These are phyloP conservation scores for Arthrobotrys sphaeroides DNA, from an alignment of 2,329 filamentous ascomycete genomes.

Conservation along the genomic window DNA sequence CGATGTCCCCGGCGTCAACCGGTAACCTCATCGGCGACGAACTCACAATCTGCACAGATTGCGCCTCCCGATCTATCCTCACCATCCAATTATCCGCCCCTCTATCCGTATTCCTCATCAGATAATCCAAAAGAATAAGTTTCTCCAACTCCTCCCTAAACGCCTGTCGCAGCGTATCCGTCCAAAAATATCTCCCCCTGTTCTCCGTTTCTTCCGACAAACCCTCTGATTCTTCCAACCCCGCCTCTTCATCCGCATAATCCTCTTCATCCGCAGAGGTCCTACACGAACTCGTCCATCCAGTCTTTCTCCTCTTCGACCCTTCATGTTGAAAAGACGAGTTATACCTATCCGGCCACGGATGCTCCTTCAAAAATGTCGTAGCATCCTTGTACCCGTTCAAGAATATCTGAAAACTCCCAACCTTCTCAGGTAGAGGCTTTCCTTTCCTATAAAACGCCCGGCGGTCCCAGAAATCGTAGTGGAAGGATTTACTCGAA, in stretches of 20 bases:
- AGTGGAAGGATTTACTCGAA: slow-evolving; percentile 96
- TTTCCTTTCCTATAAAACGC: slow-evolving; percentile 89
- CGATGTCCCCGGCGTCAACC: slow-evolving; percentile 58
- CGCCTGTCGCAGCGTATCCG: slow-evolving; percentile 83
- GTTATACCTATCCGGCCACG: slow-evolving; percentile 91
- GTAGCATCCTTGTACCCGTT: slow-evolving; percentile 98
- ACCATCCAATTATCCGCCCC: slow-evolving; percentile 99
- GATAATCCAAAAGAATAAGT: slow-evolving; percentile 95
- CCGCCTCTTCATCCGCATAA: slow-evolving; percentile 63
- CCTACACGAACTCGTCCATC: slow-evolving; percentile 60
- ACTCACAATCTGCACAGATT: slow-evolving; percentile 84
- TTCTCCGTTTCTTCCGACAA: slow-evolving; percentile 63
- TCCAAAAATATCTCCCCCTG: slow-evolving; percentile 78
- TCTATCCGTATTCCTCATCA: slow-evolving; percentile 98
- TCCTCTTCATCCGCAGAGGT: slow-evolving; percentile 62
- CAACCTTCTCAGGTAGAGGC: slow-evolving; percentile 84
- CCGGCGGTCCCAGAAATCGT: slow-evolving; percentile 95
- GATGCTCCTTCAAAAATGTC: slow-evolving; percentile 90
- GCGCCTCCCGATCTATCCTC: slow-evolving; percentile 85
- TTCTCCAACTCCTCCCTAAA: slow-evolving; percentile 97
- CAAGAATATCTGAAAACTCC: slow-evolving; percentile 96
- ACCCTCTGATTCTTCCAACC: slow-evolving; percentile 58
- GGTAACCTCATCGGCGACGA: slow-evolving; percentile 75
- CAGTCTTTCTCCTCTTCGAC: slow-evolving; percentile 65
- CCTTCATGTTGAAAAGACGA: slow-evolving; percentile 74